Base-by-base conservation (phyloP, 306 rosid genomes). In the Vigna angularis region DNA sequence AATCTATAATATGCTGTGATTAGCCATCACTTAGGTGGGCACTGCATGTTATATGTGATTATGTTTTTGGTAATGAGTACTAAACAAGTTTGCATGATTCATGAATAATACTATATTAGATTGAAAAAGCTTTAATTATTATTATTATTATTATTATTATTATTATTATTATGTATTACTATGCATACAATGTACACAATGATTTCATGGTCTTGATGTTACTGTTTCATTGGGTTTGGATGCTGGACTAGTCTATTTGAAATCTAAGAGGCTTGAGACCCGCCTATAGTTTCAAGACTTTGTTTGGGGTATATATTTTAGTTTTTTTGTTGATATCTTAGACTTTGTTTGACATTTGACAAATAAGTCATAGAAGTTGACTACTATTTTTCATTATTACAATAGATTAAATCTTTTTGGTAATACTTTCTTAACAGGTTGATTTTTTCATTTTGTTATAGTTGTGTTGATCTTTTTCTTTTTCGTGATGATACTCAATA, bases 161-260 rank as follows among this genome's bases (percentile, higher is more conserved):
- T 28, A 28, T 50, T 28, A 30, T 30, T 66, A n/a, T 66, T 17
- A 24, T 40, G 84, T 72, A 42, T 56, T 56, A 9, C 52, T 81
- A 24, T 66, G 30, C 18, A 36, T 77, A 36, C 58, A 32, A 70
- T 55, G 38, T 15, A 62, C 22, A 40, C 51, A 9, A 49, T 30
- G 16, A 42, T 40, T 76, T 64, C 14, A 22, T 63, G 50, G 38
- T 63, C 74, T 62, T 82, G 47, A 42, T 40, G 26, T 40, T 76
- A 15, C 78, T 82, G 16, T 36, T 70, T 82, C 51, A 16, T 49
- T 40, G 71, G 51, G 32, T 70, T 58, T 36, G 16, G 49, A 34
- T 84, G 82, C 45, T 75, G 72, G 73, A 53, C 18, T 68, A 38
- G 22, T 76, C 55, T 44, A 49, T 77, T 59, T 73, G 75, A 53